Conservation (phyloP, 257 asterid species). For the Ilex aquifolium region DNA sequence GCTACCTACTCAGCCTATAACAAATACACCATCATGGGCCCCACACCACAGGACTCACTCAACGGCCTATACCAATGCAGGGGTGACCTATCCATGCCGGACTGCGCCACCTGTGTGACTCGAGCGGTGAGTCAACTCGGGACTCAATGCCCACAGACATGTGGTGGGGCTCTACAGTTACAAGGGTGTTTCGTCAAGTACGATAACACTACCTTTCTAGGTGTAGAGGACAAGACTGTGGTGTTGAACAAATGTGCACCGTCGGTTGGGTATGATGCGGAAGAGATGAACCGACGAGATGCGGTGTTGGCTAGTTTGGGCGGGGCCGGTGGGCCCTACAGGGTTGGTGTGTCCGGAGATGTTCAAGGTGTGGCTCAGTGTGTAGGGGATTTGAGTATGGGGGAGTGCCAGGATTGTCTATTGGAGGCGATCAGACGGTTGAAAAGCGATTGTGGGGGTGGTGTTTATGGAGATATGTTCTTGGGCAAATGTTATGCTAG, state of each 20-base stretch:
- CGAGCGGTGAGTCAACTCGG: conserved; percentile 53
- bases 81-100: conserved; percentile 85
- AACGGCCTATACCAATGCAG: conserved; percentile 82
- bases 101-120: conserved; percentile 81
- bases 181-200: conserved; percentile 83
- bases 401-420: conserved; percentile 87
- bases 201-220: conserved; percentile 63
- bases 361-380: conserved; percentile 91
- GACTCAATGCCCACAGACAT: conserved; percentile 43
- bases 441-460: conserved; percentile 85
- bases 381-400: conserved; percentile 72
- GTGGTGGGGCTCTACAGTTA: conserved; percentile 79
- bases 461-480: conserved; percentile 80
- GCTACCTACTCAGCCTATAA: conserved; percentile 89
- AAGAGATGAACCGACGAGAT: conserved; percentile 54
- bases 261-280: conserved; percentile 44
- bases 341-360: conserved; percentile 68
- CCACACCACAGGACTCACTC: conserved; percentile 48
- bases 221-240: conserved; percentile 67
- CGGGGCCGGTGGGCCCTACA: conserved; percentile 58
- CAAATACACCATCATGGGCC: conserved; percentile 61
- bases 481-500: conserved; percentile 87
- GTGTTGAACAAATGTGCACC: conserved; percentile 89
- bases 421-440: conserved; percentile 71
- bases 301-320: conserved; percentile 53